These are phyloP conservation scores for Adansonia madagascariensis DNA, from an alignment of 441 rosid genomes.

Conservation along the genomic window DNA sequence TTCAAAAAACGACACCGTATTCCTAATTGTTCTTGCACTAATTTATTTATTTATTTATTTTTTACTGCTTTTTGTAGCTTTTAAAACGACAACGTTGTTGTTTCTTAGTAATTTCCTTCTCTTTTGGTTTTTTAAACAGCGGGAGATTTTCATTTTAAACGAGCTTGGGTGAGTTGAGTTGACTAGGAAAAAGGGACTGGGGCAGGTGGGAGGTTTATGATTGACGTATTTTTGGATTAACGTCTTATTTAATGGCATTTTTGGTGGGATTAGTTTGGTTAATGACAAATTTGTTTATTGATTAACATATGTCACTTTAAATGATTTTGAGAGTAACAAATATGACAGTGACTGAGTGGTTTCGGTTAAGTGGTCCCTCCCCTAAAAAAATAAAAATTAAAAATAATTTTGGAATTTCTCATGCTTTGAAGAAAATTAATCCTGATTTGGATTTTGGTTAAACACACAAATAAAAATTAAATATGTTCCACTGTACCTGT, in stretches of 20 bases:
- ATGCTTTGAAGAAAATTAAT: too few species aligned
- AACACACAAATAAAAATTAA: too few species aligned
- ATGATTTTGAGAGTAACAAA: not conserved
- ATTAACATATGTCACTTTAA: not conserved
- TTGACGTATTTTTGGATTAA: not conserved
- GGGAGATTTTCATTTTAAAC: not conserved
- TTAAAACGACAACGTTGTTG: not conserved
- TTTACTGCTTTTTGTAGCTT: not conserved
- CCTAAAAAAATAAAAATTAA: not conserved
- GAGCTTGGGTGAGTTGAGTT: not conserved
- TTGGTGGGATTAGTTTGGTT: conserved; percentile 10
- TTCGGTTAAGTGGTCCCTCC: too few species aligned
- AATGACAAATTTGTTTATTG: not conserved
- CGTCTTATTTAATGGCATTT: not conserved
- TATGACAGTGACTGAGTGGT: not conserved
- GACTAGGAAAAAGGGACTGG: not conserved
- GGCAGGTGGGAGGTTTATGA: not conserved
- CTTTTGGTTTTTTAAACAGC: too few species aligned
- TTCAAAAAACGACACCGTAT: not conserved
- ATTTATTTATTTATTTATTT: conserved; percentile 40
- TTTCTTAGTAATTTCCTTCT: not conserved
- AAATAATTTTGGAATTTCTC: not conserved
- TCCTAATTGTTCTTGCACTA: too few species aligned
- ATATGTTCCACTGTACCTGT: too few species aligned
- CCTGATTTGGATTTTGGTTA: too few species aligned